Evolutionary conservation across 1,284 basidiomycete genomes (phyloP), one percentile per base, ranked within the genome.

Genomic region (Taiwanofungus camphoratus): DNA sequence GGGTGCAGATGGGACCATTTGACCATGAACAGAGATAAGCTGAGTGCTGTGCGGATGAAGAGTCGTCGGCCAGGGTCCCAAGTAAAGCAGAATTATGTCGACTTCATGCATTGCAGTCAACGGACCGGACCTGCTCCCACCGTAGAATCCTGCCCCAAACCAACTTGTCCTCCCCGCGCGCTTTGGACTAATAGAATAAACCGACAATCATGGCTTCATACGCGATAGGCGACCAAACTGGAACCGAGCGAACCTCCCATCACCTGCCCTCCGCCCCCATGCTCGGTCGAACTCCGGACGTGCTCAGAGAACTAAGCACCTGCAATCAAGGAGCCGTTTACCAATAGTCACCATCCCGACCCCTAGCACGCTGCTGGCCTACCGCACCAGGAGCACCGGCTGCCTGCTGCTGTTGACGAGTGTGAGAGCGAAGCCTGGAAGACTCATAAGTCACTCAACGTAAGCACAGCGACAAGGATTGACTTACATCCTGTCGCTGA

Each of bases 391-490:
- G 76, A 18, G 70, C 64, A 42, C 50, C 55, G 20, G 53, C 57
- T 29, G 57, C 62, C 58, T 78, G 76, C 62, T 87, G 82, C 55
- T 78, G 80, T 68, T 87, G 86, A 58, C 84, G 82, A 51, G 85
- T 87, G 69, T 88, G 85, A 48, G 86, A 88, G 56, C 86, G 84
- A 56, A 88, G 79, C 82, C 86, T 87, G 55, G 32, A 42, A 44
- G 36, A 22, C 27, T 29, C 33, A 37, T 39, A 22, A 44, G 36
- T 42, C 26, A 55, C 42, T 57, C 52, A 52, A 48, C 43, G 52
- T 46, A 46, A 55, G 52, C 58, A 43, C 36, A 57, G 56, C 55
- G 55, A 47, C 35, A 46, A 39, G 50, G 44, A 48, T 41, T 19
- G 45, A 64, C 83, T 71, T 72, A 88, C 86, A 87, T 87, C 61